Conservation (phyloP, 2,329 filamentous ascomycete species). For the Aaosphaeria arxii region DNA sequence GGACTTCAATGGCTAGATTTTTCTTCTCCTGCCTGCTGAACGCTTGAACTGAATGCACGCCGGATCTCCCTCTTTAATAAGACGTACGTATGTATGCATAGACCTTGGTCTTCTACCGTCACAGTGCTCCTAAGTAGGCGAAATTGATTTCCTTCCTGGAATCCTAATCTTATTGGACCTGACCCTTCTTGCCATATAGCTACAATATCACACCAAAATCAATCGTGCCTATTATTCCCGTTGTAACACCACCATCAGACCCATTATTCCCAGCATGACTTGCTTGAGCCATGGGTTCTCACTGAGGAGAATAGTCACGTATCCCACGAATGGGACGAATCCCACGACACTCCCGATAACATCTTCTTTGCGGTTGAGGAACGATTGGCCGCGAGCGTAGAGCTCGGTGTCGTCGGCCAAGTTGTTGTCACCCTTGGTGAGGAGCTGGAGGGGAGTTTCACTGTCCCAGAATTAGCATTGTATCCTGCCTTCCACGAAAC, state of each 20-base stretch:
- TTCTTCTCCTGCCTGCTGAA: too few relatives aligned
- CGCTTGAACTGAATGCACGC: too few relatives aligned
- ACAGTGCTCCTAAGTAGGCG: too few relatives aligned
- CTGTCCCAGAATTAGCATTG: constrained; percentile 24
- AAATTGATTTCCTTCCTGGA: too few relatives aligned
- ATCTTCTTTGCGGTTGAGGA: constrained; percentile 74
- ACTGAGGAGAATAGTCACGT: constrained; percentile 92
- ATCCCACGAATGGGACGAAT: constrained; percentile 92
- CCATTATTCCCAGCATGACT: constrained; percentile 92
- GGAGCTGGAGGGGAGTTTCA: constrained; percentile 58
- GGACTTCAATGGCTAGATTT: too few relatives aligned
- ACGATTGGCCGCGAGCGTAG: constrained; percentile 83
- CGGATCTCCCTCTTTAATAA: too few relatives aligned
- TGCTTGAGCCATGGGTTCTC: constrained; percentile 98
- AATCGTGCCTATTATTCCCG: constrained; percentile 59
- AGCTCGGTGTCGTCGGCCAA: constrained; percentile 86
- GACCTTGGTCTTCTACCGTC: too few relatives aligned
- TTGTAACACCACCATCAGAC: constrained; percentile 86
- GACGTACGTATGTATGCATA: too few relatives aligned
- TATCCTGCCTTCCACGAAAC: neutral
- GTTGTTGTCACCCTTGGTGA: constrained; percentile 99
- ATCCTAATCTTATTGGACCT: too few relatives aligned
- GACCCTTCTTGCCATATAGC: too few relatives aligned
- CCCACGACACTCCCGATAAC: constrained; percentile 90
- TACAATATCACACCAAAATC: too few relatives aligned